These are phyloP conservation scores for Leishmania amazonensis DNA, from an alignment of 208 protist genomes.

Conservation along the genomic window DNA sequence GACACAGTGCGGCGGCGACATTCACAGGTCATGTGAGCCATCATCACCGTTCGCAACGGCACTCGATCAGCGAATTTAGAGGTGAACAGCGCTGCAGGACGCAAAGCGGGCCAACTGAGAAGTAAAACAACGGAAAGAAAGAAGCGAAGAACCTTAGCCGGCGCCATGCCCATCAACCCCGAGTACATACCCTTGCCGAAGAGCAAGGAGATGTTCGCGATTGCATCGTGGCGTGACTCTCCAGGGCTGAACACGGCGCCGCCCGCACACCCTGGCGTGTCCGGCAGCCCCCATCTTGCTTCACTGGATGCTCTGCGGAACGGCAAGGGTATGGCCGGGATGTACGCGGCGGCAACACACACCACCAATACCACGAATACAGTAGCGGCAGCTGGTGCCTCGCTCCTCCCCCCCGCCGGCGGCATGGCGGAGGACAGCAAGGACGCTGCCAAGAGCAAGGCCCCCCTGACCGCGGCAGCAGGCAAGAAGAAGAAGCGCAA, in stretches of 20 bases:
- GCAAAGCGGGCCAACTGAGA: not conserved
- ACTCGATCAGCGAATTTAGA: constrained; percentile 6
- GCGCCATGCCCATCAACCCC: constrained; percentile 50
- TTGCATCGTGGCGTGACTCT: constrained; percentile 74
- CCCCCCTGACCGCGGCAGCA: not conserved
- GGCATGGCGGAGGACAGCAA: constrained; percentile 7
- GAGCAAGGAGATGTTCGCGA: constrained; percentile 73
- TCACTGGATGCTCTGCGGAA: constrained; percentile 20
- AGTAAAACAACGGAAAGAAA: not conserved
- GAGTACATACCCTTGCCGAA: constrained; percentile 83
- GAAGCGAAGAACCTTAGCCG: constrained; percentile 6
- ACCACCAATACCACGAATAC: constrained; percentile 19
- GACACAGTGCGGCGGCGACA: not conserved
- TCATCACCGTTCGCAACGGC: not conserved
- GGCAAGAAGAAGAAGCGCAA: constrained; percentile 35
- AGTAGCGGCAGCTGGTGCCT: constrained; percentile 5
- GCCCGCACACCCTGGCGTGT: constrained; percentile 6
- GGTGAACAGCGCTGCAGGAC: constrained; percentile 6
- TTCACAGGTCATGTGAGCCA: not conserved
- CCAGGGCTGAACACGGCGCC: constrained; percentile 29
- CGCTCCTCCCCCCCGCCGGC: constrained; percentile 3
- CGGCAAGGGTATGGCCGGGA: constrained; percentile 1
- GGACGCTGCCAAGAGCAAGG: constrained; percentile 3
- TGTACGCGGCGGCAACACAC: constrained; percentile 7
- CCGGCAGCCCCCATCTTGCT: constrained; percentile 13